Evolutionary conservation across 129 eudicot species (phyloP).

Genomic region (Logfia minima): DNA sequence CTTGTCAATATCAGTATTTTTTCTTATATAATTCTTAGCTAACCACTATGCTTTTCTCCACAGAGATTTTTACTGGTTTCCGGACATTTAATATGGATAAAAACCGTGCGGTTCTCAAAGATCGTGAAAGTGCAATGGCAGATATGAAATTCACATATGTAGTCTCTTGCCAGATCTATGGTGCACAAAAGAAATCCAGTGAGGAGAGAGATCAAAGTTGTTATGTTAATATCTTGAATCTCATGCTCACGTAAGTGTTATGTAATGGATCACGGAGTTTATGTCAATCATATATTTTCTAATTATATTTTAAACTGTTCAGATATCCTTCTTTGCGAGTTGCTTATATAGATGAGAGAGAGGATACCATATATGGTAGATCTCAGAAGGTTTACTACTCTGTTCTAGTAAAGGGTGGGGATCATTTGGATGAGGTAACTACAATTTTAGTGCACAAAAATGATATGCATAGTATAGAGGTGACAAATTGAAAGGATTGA

Average conservation of each 20-base stretch:
- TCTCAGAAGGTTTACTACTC: constrained; percentile 83
- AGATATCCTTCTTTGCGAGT: constrained; percentile 96
- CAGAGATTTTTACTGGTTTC: constrained; percentile 89
- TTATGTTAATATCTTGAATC: constrained; percentile 81
- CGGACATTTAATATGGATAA: constrained; percentile 58
- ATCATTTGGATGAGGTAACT: constrained; percentile 78
- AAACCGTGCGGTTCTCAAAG: constrained; percentile 48
- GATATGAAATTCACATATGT: constrained; percentile 97
- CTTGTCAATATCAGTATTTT: constrained; percentile 1
- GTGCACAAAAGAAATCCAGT: constrained; percentile 91
- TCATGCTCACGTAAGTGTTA: constrained; percentile 66
- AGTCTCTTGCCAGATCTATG: constrained; percentile 95
- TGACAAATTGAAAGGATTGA: background rate
- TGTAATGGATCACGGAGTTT: background rate
- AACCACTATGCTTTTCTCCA: constrained; percentile 25
- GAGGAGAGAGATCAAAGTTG: constrained; percentile 61
- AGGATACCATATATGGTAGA: constrained; percentile 56
- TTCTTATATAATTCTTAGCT: constrained; percentile 14
- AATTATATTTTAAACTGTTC: constrained; percentile 21
- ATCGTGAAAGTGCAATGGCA: constrained; percentile 80
- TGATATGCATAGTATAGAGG: background rate
- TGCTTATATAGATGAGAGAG: constrained; percentile 94
- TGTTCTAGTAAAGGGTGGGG: constrained; percentile 99
- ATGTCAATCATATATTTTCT: constrained; percentile 1
- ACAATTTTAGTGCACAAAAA: background rate